These are phyloP conservation scores for Calonectria ilicicola DNA, from an alignment of 2,329 filamentous ascomycete genomes.

Conservation along the genomic window DNA sequence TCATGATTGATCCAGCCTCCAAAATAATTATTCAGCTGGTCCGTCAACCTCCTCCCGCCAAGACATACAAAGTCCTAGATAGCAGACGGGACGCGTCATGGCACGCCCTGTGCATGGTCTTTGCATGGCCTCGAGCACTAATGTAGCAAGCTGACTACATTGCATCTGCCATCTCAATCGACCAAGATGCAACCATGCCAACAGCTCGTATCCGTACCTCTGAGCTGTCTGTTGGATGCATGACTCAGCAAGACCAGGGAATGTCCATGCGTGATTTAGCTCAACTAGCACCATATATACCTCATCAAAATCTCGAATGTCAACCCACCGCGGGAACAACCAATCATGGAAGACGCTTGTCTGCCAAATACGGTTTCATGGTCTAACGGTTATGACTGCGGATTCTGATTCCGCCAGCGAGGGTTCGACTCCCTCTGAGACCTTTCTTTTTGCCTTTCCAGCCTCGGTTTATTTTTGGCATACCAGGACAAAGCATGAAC, in stretches of 20 bases:
- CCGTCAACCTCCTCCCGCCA: neutral
- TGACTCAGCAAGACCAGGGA: neutral
- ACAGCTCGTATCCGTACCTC: neutral
- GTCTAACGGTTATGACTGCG: conserved; percentile 38
- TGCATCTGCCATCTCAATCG: neutral
- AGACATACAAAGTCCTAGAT: neutral
- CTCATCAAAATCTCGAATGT: neutral
- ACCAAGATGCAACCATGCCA: neutral
- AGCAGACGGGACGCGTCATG: neutral
- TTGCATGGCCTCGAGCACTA: neutral
- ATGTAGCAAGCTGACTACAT: neutral
- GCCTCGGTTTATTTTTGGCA: neutral
- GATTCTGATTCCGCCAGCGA: conserved; percentile 39
- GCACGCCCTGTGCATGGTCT: neutral
- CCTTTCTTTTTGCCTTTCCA: conserved; percentile 15
- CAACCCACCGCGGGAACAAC: conserved; percentile 11
- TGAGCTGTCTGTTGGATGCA: neutral
- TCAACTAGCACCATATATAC: neutral
- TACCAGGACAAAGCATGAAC: neutral
- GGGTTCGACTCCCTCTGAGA: conserved; percentile 37
- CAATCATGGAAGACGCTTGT: conserved; percentile 24
- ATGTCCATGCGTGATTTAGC: neutral
- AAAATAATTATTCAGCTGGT: neutral
- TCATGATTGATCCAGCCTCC: neutral
- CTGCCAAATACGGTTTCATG: conserved; percentile 27